phyloP scores from a whole-genome alignment of 1,139 yeast species.

The Magnusiomyces ingens region DNA sequence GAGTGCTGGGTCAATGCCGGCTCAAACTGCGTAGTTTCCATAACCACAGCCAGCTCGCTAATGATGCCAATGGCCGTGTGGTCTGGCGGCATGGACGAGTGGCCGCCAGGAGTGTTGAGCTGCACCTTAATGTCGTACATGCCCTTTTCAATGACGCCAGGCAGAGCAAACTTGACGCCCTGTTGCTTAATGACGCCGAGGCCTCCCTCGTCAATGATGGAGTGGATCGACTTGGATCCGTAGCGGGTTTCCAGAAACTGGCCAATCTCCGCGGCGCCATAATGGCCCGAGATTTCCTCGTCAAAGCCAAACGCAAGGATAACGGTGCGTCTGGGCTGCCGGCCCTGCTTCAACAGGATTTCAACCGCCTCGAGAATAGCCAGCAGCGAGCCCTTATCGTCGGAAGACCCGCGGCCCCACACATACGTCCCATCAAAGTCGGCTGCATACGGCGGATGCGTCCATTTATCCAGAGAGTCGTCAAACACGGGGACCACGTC shows the following conservation, averaged over 20 bases:
- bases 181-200: conserved; percentile 36
- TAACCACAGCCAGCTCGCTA: conserved; percentile 43
- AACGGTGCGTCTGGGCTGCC: conserved; percentile 49
- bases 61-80: conserved; percentile 69
- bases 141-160: conserved; percentile 66
- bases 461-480: conserved; percentile 56
- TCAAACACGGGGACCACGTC: conserved; percentile 75
- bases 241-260: conserved; percentile 41
- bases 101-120: conserved; percentile 60
- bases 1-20: conserved; percentile 41
- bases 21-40: conserved; percentile 48
- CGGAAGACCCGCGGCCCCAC: conserved; percentile 63
- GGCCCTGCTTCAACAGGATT: conserved; percentile 35
- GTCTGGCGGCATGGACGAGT: conserved; percentile 62
- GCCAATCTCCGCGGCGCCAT: conserved; percentile 47
- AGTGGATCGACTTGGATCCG: conserved; percentile 50
- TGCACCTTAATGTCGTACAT: conserved; percentile 44
- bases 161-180: conserved; percentile 47
- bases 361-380: conserved; percentile 57
- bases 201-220: conserved; percentile 60
- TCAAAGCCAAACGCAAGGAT: conserved; percentile 63
- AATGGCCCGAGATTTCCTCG: conserved; percentile 59
- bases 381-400: conserved; percentile 54
- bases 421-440: conserved; percentile 52
- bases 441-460: conserved; percentile 63